These are phyloP conservation scores for Boletus pseudopeckii DNA, from an alignment of 768 basidiomycete species.

Conservation along the genomic window DNA sequence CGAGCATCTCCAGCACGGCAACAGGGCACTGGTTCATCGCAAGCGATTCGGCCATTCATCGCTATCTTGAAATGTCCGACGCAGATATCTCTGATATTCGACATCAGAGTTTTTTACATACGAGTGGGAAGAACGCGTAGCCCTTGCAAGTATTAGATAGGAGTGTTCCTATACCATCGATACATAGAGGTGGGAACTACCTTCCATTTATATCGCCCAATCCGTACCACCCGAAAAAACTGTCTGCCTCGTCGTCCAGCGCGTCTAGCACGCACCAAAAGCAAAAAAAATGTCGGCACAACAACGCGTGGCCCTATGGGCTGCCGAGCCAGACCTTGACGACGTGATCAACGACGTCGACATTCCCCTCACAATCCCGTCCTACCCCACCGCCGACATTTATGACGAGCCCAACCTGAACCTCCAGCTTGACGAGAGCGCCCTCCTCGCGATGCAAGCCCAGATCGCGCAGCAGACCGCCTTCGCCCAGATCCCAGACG, in stretches of 20 bases:
- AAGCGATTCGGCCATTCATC: neutral
- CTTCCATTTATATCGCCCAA: conserved; percentile 6
- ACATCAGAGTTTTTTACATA: neutral
- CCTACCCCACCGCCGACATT: conserved; percentile 27
- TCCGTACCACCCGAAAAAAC: neutral
- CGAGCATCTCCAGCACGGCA: too few relatives aligned
- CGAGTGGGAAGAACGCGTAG: too few relatives aligned
- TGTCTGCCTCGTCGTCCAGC: neutral
- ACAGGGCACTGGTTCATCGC: neutral
- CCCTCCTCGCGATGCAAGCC: conserved; percentile 71
- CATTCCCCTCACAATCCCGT: conserved; percentile 36
- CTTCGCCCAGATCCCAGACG: conserved; percentile 80
- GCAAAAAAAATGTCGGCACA: conserved; percentile 43
- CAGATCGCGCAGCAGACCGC: conserved; percentile 83
- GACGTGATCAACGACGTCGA: conserved; percentile 72
- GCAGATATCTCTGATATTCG: too few relatives aligned
- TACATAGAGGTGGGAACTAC: conserved; percentile 18
- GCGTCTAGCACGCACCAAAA: neutral
- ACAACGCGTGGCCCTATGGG: conserved; percentile 71
- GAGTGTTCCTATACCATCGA: too few relatives aligned
- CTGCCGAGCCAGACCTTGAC: conserved; percentile 75
- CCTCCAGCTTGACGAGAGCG: conserved; percentile 67
- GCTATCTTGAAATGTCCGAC: too few relatives aligned
- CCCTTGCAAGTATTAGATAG: too few relatives aligned
- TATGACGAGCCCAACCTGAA: conserved; percentile 33